Base-by-base conservation (phyloP, 116 monocot species). In the Iris pallida region DNA sequence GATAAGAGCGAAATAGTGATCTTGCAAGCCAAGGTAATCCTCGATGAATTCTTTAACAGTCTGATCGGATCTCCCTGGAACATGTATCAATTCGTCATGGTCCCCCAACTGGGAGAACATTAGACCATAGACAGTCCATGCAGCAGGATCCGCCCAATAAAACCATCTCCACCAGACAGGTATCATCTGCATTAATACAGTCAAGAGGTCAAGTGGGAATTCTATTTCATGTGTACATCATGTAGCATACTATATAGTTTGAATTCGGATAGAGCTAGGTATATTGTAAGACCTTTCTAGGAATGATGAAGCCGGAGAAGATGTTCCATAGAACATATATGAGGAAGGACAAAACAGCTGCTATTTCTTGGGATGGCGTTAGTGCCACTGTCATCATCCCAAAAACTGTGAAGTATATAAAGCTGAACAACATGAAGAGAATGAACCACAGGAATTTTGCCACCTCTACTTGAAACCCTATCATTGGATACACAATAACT, bases 131-230 rank as follows among this genome's bases (percentile, higher is more conserved):
- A 90, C 49, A 42, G 90, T 86, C 86, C 86, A 90, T 30, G 90
- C 80, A 15, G 74, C 73, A 53, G 90, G 90, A 74, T 81, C 45
- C 6, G 81, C 86, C 90, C 90, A 90, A 60, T 90, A 90, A 53
- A 68, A 78, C 90, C 90, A 90, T 65, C 83, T 76, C 90, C 90
- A 86, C 86, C 86, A 90, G 47, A 52, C 43, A 7, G 90, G 90
- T 68, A 90, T 86, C 80, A 83, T 74, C 90, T 90, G 79, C 51
- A 79, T 8, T 10, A 56, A 68, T 30, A 77, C 30, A 3, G 30
- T 30, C 30, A 30, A 30, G 30, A 30, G 30, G 30, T 30, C 30
- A 30, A 30, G 30, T 51, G 49, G 49, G 13, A 7, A 51, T 51
- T 51, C 49, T 13, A 51, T 9, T 5, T 16, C 8, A n/a, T 55